A percentile compares a stretch with the other conserved stretches of the same genome.
Evolutionary conservation across 2,329 filamentous ascomycete genomes (phyloP).

Genomic region (Arthroderma uncinatum): DNA sequence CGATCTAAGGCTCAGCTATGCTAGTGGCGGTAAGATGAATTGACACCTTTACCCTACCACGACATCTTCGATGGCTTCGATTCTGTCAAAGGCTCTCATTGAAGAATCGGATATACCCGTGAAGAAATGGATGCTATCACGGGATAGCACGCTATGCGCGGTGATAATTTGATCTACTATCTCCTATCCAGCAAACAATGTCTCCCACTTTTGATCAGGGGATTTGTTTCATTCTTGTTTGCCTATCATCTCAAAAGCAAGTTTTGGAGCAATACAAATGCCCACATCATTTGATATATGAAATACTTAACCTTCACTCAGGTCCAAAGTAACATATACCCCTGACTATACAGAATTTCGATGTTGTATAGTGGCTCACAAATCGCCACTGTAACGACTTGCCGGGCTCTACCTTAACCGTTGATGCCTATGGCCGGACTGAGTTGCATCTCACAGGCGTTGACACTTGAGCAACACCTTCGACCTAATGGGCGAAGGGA

Average conservation of each 20-base stretch:
- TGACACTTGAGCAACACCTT: not conserved
- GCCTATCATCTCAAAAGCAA: not conserved
- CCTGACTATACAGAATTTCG: not conserved
- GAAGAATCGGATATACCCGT: not conserved
- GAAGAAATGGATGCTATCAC: not conserved
- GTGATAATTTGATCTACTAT: not conserved
- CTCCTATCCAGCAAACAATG: not conserved
- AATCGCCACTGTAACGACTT: not conserved
- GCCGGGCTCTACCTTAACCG: too few relatives aligned
- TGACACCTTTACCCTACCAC: not conserved
- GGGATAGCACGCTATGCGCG: not conserved
- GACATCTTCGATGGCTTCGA: not conserved
- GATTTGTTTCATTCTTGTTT: not conserved
- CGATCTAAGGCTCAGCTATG: not conserved
- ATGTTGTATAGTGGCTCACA: not conserved
- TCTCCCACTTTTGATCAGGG: not conserved
- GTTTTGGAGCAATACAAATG: not conserved
- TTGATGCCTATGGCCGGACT: not conserved
- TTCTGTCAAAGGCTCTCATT: not conserved
- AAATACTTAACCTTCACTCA: not conserved
- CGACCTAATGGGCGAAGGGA: not conserved
- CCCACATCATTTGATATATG: not conserved
- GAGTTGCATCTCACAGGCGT: not conserved
- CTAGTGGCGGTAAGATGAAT: not conserved
- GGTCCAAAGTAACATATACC: not conserved